A percentile compares a stretch with the other conserved stretches of the same genome.
Evolutionary conservation across 2,329 filamentous ascomycete genomes (phyloP).

Genomic region (Aspergillus puulaauensis): DNA sequence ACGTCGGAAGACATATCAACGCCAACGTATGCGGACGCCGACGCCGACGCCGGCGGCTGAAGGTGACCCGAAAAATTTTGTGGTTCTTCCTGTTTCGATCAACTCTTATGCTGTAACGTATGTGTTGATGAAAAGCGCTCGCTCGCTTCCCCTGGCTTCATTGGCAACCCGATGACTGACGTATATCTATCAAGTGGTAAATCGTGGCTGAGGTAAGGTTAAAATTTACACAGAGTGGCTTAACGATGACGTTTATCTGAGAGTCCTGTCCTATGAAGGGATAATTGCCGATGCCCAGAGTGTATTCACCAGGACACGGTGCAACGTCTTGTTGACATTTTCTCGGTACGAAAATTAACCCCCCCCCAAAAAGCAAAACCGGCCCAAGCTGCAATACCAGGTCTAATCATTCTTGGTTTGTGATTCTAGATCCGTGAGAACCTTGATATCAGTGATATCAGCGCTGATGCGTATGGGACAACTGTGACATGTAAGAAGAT

Average conservation of each 20-base stretch:
- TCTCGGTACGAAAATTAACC: slow-evolving; percentile 49
- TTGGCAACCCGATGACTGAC: slow-evolving; percentile 11
- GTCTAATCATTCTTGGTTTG: background rate
- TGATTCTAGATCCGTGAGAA: slow-evolving; percentile 47
- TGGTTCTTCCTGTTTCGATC: background rate
- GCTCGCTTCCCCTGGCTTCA: background rate
- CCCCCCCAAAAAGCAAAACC: no score
- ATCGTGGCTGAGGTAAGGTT: slow-evolving; percentile 17
- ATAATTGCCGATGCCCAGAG: slow-evolving; percentile 68
- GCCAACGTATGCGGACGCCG: no score
- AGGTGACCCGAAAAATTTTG: background rate
- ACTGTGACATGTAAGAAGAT: slow-evolving; percentile 51
- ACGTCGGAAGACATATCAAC: no score
- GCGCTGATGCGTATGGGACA: slow-evolving; percentile 38
- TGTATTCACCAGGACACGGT: slow-evolving; percentile 70
- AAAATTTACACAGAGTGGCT: slow-evolving; percentile 17
- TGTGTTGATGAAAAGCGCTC: background rate
- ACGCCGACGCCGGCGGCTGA: background rate
- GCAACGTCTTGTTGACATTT: slow-evolving; percentile 68
- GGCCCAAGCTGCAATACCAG: background rate
- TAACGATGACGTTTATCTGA: background rate
- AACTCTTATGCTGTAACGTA: background rate
- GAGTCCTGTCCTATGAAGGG: slow-evolving; percentile 46
- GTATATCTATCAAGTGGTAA: slow-evolving; percentile 9
- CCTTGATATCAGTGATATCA: slow-evolving; percentile 38